Evolutionary conservation across 352 stramenopile genomes (phyloP), one percentile per base, ranked within the genome.

Genomic region (Globisporangium megalacanthum): DNA sequence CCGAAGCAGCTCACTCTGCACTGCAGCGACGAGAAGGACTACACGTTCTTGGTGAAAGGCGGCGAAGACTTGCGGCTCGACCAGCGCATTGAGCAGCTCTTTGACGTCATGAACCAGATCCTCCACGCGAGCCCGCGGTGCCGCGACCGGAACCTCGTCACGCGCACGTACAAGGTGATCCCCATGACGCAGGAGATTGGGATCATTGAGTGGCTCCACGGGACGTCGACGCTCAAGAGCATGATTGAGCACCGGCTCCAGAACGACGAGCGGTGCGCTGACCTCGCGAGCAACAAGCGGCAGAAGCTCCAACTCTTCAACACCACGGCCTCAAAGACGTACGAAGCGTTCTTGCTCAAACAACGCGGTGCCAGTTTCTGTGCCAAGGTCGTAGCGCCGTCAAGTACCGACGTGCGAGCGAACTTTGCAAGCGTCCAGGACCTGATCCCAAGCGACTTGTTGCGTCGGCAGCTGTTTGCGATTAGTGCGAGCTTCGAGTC

Each of bases 21-120:
- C 52, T 86, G 83, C 52, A 93, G 77, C 55, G 80, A 95, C 61
- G 83, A 92, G 49, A 77, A 73, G 37, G 76, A 90, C 49, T 88
- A 94, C 61, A 89, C 82, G 5, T 95, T 93, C 46, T 70, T 95
- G 8, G 83, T 97, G 2, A 97, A 97, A 61, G 89, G 88, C 25
- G 91, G 89, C 3, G 91, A 97, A 69, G 91, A 97, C 51, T 63
- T 97, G 54, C 83, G 91, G 6, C 74, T 96, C 53, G 91, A 97
- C 64, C 81, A 97, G 59, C 83, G 91, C 51, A 96, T 97, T 52
- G 85, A 97, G 58, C 88, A 97, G 58, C 66, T 97, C 4, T 97
- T 97, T 69, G 80, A 81, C 20, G 77, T 96, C 22, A 97, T 97
- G 84, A 97, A 97, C 60, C 73, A 87, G 49, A 85, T 96, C 49